Evolutionary conservation across 768 basidiomycete genomes (phyloP).

Genomic region (Boletus barrowsii): DNA sequence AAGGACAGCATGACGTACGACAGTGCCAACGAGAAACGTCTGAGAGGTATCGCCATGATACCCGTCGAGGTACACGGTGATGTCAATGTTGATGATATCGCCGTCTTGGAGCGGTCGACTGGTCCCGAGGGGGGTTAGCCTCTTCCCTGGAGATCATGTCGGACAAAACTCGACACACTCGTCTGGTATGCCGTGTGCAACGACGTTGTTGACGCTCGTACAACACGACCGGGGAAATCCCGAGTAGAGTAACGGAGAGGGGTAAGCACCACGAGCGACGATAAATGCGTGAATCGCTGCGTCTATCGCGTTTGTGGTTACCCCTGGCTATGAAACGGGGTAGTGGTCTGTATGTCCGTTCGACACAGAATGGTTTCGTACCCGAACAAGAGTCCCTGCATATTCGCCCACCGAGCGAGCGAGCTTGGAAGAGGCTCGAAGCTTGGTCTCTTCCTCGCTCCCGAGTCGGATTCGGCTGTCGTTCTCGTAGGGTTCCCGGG

Average conservation of each 20-base stretch:
- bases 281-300: slow-evolving; percentile 69
- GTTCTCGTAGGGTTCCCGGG: slow-evolving; percentile 9
- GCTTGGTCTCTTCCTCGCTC: slow-evolving; percentile 45
- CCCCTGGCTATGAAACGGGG: slow-evolving; percentile 46
- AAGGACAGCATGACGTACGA: slow-evolving; percentile 48
- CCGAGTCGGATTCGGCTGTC: slow-evolving; percentile 50
- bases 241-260: slow-evolving; percentile 76
- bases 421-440: slow-evolving; percentile 54
- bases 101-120: slow-evolving; percentile 79
- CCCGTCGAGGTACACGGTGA: slow-evolving; percentile 80
- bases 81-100: slow-evolving; percentile 86
- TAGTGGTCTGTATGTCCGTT: background rate
- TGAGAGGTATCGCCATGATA: slow-evolving; percentile 89
- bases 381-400: slow-evolving; percentile 52
- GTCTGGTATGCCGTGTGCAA: slow-evolving; percentile 89
- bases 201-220: slow-evolving; percentile 81
- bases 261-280: slow-evolving; percentile 69
- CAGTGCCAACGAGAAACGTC: slow-evolving; percentile 79
- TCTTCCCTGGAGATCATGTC: too few species aligned
- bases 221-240: slow-evolving; percentile 51
- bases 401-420: slow-evolving; percentile 57
- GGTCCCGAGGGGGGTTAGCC: slow-evolving; percentile 1
- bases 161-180: slow-evolving; percentile 49
- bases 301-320: slow-evolving; percentile 78
- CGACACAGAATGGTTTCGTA: slow-evolving; percentile 21